A percentile compares a stretch with the other conserved stretches of the same genome.
Conservation (phyloP, 1,284 basidiomycete genomes). For the Ceratobasidium sp. region DNA sequence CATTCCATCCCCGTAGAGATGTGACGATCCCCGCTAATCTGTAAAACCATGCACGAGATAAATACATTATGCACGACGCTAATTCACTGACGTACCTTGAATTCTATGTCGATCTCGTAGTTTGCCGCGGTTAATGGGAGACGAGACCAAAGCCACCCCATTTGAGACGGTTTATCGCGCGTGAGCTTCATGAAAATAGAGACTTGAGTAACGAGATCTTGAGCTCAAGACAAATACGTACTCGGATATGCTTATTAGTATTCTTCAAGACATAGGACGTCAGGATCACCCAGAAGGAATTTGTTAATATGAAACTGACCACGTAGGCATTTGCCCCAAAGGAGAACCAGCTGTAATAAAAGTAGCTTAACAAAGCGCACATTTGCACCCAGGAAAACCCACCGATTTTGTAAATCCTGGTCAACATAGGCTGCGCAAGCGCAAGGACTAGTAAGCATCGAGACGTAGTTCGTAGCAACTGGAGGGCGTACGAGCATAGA, state of each 20-base stretch:
- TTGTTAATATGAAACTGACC: constrained; percentile 57
- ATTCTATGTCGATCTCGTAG: constrained; percentile 89
- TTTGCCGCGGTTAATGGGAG: constrained; percentile 78
- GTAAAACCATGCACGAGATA: constrained; percentile 6
- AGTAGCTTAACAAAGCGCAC: neutral
- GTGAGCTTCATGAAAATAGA: constrained; percentile 60
- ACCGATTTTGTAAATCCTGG: constrained; percentile 84
- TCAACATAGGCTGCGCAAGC: constrained; percentile 54
- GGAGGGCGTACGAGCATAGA: constrained; percentile 39
- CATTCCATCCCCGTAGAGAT: constrained; percentile 90
- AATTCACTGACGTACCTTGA: constrained; percentile 67
- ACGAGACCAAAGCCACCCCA: constrained; percentile 96
- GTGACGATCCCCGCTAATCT: constrained; percentile 78
- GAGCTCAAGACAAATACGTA: constrained; percentile 27
- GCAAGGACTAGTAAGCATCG: too few relatives aligned
- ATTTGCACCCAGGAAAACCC: constrained; percentile 45
- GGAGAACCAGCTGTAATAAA: constrained; percentile 80
- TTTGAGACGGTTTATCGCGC: constrained; percentile 68
- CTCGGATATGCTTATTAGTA: constrained; percentile 87
- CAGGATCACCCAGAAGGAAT: neutral
- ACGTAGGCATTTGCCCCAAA: constrained; percentile 89
- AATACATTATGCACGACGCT: neutral
- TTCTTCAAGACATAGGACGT: constrained; percentile 62
- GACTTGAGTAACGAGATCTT: neutral
- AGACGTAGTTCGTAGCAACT: too few relatives aligned